Base-by-base conservation (phyloP, 2,329 filamentous ascomycete species). In the Calonectria henricotiae region DNA sequence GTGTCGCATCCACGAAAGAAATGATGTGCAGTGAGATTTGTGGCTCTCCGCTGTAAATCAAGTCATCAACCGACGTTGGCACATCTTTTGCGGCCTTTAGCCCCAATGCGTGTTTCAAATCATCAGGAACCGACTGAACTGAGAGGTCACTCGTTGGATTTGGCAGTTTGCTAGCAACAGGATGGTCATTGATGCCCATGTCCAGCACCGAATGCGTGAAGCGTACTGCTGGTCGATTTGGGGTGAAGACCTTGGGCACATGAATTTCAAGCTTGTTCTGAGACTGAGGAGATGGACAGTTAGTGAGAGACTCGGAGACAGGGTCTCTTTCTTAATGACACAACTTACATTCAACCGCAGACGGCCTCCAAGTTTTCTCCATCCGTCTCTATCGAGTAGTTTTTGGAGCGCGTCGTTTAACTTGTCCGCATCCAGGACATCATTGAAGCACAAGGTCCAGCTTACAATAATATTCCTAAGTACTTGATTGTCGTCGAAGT, bases 371-470 rank as follows among this genome's bases (percentile, higher is more conserved):
- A 58, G 51, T 8, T 58, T 58, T 23, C 51, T 58, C 51, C 51
- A 58, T 27, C 51, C 51, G 13, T 58, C 51, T 13, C 35, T 58
- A 6, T 39, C 51, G 2, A 58, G 12, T 15, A 58, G 32, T 23
- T 39, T 58, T 20, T 58, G 51, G 8, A 58, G 51, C 6, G 51
- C 32, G 13, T 39, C 32, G 3, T 39, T 58, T 4, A 58, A 5
- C 32, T 58, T 58, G 20, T 58, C 51, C 2, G 51, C 51, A 39
- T 58, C 51, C 9, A 58, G 32, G 17, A 58, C 32, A 11, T 58
- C 51, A 11, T 58, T 58, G 13, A 58, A 58, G 35, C 51, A 58
- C 4, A 58, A n/a, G 9, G 51, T 58, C 51, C 51, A 58, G 32
- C 51, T 58, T 25, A 58, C 39, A 32, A 58, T 39, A 7, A 58